Evolutionary conservation across 768 basidiomycete species (phyloP), one percentile per base, ranked within the genome.

Genomic region (Phanerodontia chrysosporium): DNA sequence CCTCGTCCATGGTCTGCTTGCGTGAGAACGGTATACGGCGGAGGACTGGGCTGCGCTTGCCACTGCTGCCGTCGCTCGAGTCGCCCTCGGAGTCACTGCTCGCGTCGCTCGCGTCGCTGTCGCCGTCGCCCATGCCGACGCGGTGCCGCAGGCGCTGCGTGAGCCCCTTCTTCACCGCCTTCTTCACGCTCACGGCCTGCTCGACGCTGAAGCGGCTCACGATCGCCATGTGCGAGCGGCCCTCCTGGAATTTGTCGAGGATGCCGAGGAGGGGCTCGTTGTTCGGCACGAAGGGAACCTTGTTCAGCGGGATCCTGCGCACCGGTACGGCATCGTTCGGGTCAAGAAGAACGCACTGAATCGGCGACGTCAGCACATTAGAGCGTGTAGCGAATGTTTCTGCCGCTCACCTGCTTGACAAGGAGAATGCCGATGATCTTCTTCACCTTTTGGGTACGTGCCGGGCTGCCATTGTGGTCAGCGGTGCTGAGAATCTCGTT

Each of bases 181-280:
- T 83, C 80, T 92, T 93, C 57, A 93, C 85, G 53, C 85, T 86
- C n/a, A 83, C 79, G 18, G 89, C 89, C 76, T 67, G 68, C 44
- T 69, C 72, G 49, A 70, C 66, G 58, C 70, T 72, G 64, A 72
- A 68, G 39, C 72, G 68, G 29, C 70, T 70, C 25, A 95, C 91
- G 64, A 95, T 89, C 22, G 93, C 93, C 83, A 96, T 95, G 69
- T 96, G 93, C 44, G 89, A 91, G 29, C 91, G 80, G 3, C 92
- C 93, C 67, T 93, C 92, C 70, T 95, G 92, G 71, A 95, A 95
- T 60, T 80, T 87, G 70, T 95, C 92, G 30, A 95, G 78, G 61
- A 94, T 90, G 25, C 89, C 85, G 14, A 95, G 80, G 0, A 96
- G 76, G 24, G 92, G 82, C 71, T 93, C 90, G 65, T 95, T 92